Evolutionary conservation across 2,329 filamentous ascomycete species (phyloP).

Genomic region (Colletotrichum acutatum): DNA sequence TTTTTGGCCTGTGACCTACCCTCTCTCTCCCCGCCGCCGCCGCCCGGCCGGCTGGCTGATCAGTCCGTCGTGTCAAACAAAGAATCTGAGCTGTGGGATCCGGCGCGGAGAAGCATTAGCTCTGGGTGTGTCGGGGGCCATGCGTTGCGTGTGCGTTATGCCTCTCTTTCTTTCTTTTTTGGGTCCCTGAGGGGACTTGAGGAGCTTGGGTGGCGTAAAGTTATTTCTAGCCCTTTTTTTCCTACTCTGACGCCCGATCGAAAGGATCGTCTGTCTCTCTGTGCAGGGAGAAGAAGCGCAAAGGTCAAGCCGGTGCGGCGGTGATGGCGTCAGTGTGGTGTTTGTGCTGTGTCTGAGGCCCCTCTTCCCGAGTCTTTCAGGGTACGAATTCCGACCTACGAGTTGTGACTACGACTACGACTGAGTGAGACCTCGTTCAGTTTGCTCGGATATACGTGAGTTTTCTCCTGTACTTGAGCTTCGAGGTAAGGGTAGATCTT

Average conservation of each 20-base stretch:
- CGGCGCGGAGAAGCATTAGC: not conserved
- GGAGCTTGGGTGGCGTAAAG: too few relatives aligned
- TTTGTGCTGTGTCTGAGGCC: not conserved
- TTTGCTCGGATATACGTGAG: too few relatives aligned
- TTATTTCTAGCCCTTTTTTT: too few relatives aligned
- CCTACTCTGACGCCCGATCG: not conserved
- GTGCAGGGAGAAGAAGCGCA: not conserved
- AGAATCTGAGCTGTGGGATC: constrained; percentile 9
- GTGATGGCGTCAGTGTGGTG: not conserved
- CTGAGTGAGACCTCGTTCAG: too few relatives aligned
- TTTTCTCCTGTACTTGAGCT: too few relatives aligned
- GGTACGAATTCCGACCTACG: too few relatives aligned
- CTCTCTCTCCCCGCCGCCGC: constrained; percentile 5
- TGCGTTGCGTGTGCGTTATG: not conserved
- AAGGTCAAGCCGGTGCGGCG: not conserved
- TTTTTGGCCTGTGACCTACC: constrained; percentile 15
- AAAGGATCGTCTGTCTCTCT: not conserved
- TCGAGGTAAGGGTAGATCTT: too few relatives aligned
- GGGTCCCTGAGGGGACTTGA: too few relatives aligned
- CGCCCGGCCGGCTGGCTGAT: not conserved
- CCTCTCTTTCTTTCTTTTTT: too few relatives aligned
- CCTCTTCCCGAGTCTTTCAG: not conserved
- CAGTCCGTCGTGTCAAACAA: constrained; percentile 30
- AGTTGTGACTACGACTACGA: too few relatives aligned
- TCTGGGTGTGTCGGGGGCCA: not conserved